phyloP scores from a whole-genome alignment of 192 early-diverging fungal genomes.

The Backusella tarrabulga region DNA sequence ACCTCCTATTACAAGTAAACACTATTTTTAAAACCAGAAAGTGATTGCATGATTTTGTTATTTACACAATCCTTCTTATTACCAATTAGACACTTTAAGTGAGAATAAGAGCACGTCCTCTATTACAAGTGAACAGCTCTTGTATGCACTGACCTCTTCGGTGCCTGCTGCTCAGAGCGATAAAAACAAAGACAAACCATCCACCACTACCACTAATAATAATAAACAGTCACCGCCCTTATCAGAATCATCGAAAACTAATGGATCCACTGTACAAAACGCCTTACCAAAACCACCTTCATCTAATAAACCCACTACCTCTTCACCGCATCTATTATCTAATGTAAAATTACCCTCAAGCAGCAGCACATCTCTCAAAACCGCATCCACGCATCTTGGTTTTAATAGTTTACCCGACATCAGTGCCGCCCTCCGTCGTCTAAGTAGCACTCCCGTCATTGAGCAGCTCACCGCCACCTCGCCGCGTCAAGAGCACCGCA shows the following conservation, averaged over 20 bases:
- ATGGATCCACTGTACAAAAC: neutral
- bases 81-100: neutral
- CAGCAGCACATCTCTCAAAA: neutral
- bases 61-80: neutral
- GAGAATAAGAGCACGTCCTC: neutral
- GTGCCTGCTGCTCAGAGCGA: neutral
- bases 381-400: neutral
- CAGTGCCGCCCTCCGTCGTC: conserved; percentile 13
- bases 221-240: neutral
- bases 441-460: conserved; percentile 5
- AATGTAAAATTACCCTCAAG: neutral
- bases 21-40: neutral
- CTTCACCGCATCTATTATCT: neutral
- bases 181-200: neutral
- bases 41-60: neutral
- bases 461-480: neutral
- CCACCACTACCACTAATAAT: neutral
- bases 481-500: neutral
- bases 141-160: conserved; percentile 14
- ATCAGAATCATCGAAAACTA: neutral
- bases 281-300: neutral
- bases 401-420: conserved; percentile 22
- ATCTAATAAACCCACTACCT: neutral
- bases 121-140: conserved; percentile 18
- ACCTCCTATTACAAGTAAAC: neutral